Base-by-base conservation (phyloP, 805 yeast species). In the Candida rishiriensis region DNA sequence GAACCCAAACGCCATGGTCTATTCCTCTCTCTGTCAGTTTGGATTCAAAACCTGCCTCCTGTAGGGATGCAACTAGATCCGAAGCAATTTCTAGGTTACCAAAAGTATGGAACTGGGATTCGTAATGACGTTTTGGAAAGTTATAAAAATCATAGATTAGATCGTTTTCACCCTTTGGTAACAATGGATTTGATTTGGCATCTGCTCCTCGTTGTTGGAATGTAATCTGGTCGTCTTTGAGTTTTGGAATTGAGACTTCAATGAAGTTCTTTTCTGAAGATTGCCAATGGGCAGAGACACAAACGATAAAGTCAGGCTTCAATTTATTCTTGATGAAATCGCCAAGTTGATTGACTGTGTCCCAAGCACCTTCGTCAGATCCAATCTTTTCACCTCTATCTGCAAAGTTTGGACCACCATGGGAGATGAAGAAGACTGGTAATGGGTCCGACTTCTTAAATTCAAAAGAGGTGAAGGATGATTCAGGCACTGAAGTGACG, bases 1-100 rank as follows among this genome's bases (percentile, higher is more conserved):
- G 91, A 6, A 83, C 89, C 88, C 91, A 86, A 8, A 72, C 82
- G 7, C 95, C 95, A 64, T 86, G 95, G 58, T 86, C 95, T 17
- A 87, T 62, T 10, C 93, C 93, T 44, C 93, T 67, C n/a, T 65
- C 58, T 0, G 74, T 68, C 10, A 77, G 47, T 26, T 64, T 61
- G 0, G 80, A 63, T 3, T 65, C 52, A 40, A 82, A 66, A 0
- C 82, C 84, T 17, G 61, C 49, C 7, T 57, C 52, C 11, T 53
- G 51, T 16, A 85, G 64, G 2, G 70, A 59, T 2, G 65, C 54
- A 28, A 68, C 64, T 17, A 85, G 64, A 41, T 70, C 64, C 15
- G 68, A 42, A 0, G 86, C 77, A 3, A 83, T 44, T 10, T 54
- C 53, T 1, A 58, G 40, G 41, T 75, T 71, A 36, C 72, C 72